Conservation (phyloP, 331 rosid genomes). For the Cydonia oblonga region DNA sequence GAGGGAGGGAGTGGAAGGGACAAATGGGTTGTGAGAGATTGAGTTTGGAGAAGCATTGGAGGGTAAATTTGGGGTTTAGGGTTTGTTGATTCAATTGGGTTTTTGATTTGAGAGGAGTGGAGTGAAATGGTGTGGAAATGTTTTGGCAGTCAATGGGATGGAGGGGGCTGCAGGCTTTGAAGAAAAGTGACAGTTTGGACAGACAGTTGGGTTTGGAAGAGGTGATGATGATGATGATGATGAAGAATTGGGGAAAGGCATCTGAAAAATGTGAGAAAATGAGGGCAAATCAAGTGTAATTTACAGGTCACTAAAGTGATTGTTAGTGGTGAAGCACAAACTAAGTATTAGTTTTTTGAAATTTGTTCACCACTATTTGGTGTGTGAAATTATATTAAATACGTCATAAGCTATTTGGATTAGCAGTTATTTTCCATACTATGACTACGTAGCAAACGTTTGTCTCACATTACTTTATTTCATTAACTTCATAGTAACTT, state of each 20-base stretch:
- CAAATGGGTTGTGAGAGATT: conserved; percentile 23
- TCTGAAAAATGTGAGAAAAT: too few relatives aligned
- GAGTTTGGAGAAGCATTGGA: conserved; percentile 67
- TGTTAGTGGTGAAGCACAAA: too few relatives aligned
- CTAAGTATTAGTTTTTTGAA: too few relatives aligned
- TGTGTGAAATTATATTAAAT: too few relatives aligned
- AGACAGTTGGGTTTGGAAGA: not conserved
- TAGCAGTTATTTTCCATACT: fast-evolving
- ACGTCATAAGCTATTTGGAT: not conserved
- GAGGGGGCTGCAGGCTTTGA: not conserved
- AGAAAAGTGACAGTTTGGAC: not conserved
- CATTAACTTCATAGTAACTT: not conserved
- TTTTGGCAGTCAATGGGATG: not conserved
- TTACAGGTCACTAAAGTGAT: too few relatives aligned
- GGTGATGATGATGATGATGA: not conserved
- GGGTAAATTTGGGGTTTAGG: not conserved
- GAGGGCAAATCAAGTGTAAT: not conserved
- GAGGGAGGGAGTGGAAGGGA: conserved; percentile 23
- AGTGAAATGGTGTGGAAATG: not conserved
- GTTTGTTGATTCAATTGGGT: not conserved
- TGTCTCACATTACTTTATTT: too few relatives aligned
- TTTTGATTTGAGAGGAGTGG: not conserved
- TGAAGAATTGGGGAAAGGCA: not conserved
- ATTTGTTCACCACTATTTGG: not conserved
- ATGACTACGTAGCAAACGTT: too few relatives aligned